Conservation (phyloP, 192 early-diverging fungal genomes). For the Spinellus fusiger region DNA sequence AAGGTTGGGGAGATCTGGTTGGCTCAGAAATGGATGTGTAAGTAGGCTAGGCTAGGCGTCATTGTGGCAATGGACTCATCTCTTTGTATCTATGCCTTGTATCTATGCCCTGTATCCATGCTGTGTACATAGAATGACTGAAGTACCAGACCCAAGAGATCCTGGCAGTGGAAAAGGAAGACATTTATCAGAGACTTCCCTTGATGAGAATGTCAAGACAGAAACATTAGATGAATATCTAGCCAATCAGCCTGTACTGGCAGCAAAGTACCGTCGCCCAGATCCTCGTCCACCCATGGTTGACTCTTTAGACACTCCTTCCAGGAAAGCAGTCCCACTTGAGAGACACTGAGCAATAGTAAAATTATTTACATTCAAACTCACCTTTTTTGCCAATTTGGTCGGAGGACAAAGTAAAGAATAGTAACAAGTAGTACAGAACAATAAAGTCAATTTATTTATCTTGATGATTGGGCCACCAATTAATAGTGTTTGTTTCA, state of each 20-base stretch:
- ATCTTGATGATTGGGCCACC: slow-evolving; percentile 1
- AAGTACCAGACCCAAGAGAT: background rate
- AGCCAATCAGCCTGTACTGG: background rate
- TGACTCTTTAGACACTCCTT: background rate
- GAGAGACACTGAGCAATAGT: background rate
- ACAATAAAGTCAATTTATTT: slow-evolving; percentile 16
- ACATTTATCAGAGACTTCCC: background rate
- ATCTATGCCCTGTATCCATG: no score
- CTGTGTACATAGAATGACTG: no score
- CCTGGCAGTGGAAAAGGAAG: background rate
- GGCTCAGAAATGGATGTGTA: background rate
- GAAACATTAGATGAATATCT: background rate
- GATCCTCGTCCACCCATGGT: background rate
- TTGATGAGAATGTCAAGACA: background rate
- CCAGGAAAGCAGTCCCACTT: background rate
- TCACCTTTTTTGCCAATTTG: background rate
- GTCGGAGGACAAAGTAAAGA: background rate
- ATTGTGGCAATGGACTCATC: no score
- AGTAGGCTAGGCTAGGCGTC: no score
- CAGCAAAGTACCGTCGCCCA: background rate
- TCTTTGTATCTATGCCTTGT: no score
- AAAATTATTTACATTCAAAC: background rate
- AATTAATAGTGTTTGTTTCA: slow-evolving; percentile 9
- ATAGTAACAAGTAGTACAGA: no score
- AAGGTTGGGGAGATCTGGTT: background rate